Conservation (phyloP, 805 yeast species). For the Cyberlindnera bimundalis region DNA sequence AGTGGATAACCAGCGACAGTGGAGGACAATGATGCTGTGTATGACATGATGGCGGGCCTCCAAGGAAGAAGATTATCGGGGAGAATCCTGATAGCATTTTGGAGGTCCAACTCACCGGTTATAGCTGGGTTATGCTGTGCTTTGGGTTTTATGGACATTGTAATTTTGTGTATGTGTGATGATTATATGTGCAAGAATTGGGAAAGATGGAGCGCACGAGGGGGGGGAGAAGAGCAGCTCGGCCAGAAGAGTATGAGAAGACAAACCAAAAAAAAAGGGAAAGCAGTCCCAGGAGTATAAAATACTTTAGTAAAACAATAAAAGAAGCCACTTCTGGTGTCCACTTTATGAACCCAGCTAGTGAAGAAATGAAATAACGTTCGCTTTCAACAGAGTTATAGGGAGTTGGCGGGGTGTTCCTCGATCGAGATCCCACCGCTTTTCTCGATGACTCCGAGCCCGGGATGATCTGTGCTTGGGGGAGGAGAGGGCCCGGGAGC, state of each 20-base stretch:
- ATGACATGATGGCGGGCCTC: conserved; percentile 58
- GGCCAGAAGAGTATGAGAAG: no score
- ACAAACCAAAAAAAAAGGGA: no score
- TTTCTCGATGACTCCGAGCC: conserved; percentile 6
- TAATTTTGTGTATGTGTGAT: not conserved
- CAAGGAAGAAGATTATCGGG: conserved; percentile 49
- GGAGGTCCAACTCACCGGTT: conserved; percentile 48
- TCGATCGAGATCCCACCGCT: not conserved
- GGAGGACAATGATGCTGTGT: conserved; percentile 57
- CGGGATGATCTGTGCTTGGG: no score
- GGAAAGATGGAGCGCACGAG: not conserved
- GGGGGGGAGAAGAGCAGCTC: no score
- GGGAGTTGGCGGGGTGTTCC: no score
- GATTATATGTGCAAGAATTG: not conserved
- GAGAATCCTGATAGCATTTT: conserved; percentile 44
- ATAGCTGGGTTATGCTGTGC: conserved; percentile 44
- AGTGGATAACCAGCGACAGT: conserved; percentile 78
- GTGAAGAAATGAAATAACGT: no score
- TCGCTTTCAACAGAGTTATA: no score
- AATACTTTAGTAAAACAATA: no score
- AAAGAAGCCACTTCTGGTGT: no score
- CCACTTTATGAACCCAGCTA: no score
- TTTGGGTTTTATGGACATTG: conserved; percentile 4
- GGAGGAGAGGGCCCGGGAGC: no score
- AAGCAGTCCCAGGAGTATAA: no score